Base-by-base conservation (phyloP, 257 asterid genomes). In the Solanum paucissectum region DNA sequence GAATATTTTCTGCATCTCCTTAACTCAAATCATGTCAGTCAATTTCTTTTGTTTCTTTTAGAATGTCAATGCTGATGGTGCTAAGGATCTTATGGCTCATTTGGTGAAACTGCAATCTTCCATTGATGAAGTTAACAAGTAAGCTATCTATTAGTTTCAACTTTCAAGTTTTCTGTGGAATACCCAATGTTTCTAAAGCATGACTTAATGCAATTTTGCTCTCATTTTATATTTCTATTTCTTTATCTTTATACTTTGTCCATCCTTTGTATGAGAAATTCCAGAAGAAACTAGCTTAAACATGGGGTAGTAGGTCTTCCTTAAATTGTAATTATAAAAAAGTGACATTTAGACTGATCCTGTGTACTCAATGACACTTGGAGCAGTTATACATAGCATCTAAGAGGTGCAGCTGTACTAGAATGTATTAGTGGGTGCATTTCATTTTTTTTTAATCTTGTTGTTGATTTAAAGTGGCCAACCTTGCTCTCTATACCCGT, bases 91-190 rank as follows among this genome's bases (percentile, higher is more conserved):
- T 89, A 97, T 95, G 98, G 95, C 95, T 68, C 89, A 93, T 92
- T 94, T 97, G 93, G 99, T 97, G 87, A 92, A 95, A 92, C 94
- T 97, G 93, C 99, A 97, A 88, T 95, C 96, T 27, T 89, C 93
- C 89, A 94, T 95, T 38, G 84, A 89, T 90, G 99, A 97, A 92
- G 98, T 95, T 87, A 97, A 95, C 92, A 90, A 90, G 99, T 96
- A 91, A 90, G 89, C 36, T 46, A 74, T 29, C 66, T 83, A 71
- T 86, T 82, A 42, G 55, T 73, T 86, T 60, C 87, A 46, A 71
- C 6, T 9, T 60, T 42, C 86, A 49, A 83, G 9, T 7, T 60
- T 42, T 38, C 60, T 85, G 55, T 36, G 29, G 71, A 64, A 77
- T 87, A 23, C 40, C 64, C 27, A 64, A 75, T 86, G 55, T 87